A percentile compares a stretch with the other conserved stretches of the same genome.
Evolutionary conservation across 495 filamentous ascomycete genomes (phyloP).

Genomic region (Neurospora sp.): DNA sequence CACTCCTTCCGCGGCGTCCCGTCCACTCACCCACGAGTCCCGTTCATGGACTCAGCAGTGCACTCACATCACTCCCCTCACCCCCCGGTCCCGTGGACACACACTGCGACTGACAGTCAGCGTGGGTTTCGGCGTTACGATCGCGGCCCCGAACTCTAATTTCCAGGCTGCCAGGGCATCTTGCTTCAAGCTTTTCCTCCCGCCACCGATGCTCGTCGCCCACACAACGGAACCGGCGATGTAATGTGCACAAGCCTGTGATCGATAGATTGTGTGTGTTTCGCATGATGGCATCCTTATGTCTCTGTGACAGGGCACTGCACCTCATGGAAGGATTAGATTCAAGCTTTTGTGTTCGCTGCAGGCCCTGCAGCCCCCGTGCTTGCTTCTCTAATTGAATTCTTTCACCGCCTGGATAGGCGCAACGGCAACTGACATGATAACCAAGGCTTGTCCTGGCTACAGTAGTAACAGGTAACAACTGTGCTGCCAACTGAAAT

Average conservation of each 20-base stretch:
- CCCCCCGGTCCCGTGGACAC: not conserved
- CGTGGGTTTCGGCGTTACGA: not conserved
- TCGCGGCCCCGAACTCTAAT: not conserved
- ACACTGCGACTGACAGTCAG: not conserved
- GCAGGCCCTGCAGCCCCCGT: not conserved
- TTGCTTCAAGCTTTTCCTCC: not conserved
- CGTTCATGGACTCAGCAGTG: not conserved
- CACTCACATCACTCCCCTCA: not conserved
- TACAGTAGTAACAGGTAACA: not conserved
- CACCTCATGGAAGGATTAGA: not conserved
- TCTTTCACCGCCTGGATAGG: not conserved
- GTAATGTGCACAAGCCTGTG: not conserved
- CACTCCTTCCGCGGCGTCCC: not conserved
- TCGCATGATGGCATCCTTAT: not conserved
- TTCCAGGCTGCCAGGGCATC: not conserved
- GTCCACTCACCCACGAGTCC: not conserved
- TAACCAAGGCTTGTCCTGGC: not conserved
- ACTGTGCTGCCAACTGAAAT: not conserved
- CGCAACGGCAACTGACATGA: not conserved
- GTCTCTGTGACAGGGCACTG: not conserved
- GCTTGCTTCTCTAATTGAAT: not conserved
- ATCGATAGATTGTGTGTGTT: not conserved
- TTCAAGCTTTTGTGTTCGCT: not conserved
- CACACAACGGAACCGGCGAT: not conserved
- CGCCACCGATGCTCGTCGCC: not conserved